Percentiles rank a stretch among this genome's conserved stretches.
phyloP scores from a whole-genome alignment of 768 basidiomycete genomes.

The Hirschioporus abietinus region DNA sequence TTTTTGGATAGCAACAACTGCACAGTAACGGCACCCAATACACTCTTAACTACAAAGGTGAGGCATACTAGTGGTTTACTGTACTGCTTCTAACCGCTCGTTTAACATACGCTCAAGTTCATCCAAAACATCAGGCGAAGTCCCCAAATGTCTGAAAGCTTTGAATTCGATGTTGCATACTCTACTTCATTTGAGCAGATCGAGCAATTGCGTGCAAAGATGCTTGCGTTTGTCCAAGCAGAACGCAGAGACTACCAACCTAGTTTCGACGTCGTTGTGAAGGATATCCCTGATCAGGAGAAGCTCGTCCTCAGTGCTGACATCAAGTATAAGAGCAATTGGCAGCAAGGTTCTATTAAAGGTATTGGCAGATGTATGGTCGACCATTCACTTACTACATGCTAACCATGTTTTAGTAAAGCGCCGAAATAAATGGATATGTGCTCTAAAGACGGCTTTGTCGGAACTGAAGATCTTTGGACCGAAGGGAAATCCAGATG shows the following conservation, averaged over 20 bases:
- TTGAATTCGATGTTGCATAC: constrained; percentile 77
- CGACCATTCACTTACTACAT: constrained; percentile 1
- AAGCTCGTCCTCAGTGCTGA: constrained; percentile 73
- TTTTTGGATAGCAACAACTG: constrained; percentile 57
- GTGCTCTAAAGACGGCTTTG: constrained; percentile 71
- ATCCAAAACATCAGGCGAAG: constrained; percentile 70
- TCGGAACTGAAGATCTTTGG: constrained; percentile 69
- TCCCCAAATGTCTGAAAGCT: constrained; percentile 77
- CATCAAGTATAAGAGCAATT: constrained; percentile 88
- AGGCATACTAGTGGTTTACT: constrained; percentile 10
- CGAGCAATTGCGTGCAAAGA: constrained; percentile 66
- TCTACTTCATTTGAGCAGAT: constrained; percentile 77
- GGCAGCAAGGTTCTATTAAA: constrained; percentile 73
- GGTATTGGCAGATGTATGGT: constrained; percentile 27
- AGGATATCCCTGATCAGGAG: constrained; percentile 78
- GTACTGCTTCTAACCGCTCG: background rate
- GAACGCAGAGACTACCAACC: constrained; percentile 75
- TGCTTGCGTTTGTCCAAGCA: constrained; percentile 69
- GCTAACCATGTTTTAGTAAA: constrained; percentile 41
- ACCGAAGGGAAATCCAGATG: constrained; percentile 51
- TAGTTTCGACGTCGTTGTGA: constrained; percentile 65
- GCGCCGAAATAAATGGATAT: constrained; percentile 89
- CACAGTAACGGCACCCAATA: constrained; percentile 70
- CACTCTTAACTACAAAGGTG: constrained; percentile 50
- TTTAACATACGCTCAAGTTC: constrained; percentile 36